Evolutionary conservation across 345 rosid genomes (phyloP).

Genomic region (Erucastrum elatum): DNA sequence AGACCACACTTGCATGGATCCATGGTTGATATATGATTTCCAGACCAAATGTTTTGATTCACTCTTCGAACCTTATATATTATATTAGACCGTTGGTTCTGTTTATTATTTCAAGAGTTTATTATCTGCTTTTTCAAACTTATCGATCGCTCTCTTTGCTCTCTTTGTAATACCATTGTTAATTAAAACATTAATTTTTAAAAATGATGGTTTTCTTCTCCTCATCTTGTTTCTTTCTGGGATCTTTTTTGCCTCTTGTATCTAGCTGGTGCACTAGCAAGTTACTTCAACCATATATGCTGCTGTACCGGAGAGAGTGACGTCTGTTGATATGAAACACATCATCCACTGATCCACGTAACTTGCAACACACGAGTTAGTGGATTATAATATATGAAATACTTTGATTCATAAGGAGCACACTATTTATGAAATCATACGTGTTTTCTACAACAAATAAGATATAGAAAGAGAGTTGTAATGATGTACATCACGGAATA

Average conservation of each 20-base stretch:
- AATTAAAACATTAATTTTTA: background rate
- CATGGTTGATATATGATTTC: background rate
- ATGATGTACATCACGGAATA: background rate
- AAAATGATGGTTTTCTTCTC: background rate
- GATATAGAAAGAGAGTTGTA: background rate
- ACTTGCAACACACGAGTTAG: background rate
- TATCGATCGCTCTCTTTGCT: too few species aligned
- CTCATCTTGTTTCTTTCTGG: background rate
- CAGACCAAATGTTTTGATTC: background rate
- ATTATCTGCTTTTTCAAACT: background rate
- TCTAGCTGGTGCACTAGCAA: background rate
- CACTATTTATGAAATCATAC: background rate
- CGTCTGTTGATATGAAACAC: background rate
- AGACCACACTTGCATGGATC: background rate
- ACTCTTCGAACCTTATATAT: background rate
- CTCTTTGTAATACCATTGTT: background rate
- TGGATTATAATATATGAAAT: background rate
- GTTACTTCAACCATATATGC: background rate
- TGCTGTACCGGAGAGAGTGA: background rate
- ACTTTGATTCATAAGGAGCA: background rate
- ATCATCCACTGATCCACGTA: background rate
- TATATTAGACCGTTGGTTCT: background rate
- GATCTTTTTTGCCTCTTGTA: background rate
- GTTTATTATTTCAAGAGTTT: background rate
- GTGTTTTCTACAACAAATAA: background rate